phyloP scores from a whole-genome alignment of 2,329 filamentous ascomycete species.

The Cytospora piceicola region DNA sequence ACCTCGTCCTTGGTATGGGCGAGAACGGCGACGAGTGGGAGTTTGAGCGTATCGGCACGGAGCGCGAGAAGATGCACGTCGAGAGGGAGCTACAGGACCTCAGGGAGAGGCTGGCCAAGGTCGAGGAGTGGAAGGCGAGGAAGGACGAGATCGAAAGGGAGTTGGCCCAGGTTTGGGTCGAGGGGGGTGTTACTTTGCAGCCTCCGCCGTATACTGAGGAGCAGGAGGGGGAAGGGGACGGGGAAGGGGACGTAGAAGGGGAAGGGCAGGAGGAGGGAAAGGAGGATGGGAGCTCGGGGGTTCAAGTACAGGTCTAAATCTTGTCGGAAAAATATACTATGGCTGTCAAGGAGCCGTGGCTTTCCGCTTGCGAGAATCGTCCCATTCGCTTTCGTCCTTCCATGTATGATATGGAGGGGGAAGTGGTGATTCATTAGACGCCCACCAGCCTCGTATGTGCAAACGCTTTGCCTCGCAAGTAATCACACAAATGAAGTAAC shows the following conservation, averaged over 20 bases:
- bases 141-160: slow-evolving; percentile 82
- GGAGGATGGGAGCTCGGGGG: slow-evolving; percentile 3
- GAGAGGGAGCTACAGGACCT: slow-evolving; percentile 89
- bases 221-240: slow-evolving; percentile 3
- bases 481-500: neutral
- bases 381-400: neutral
- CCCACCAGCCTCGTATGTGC: neutral
- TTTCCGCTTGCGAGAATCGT: neutral
- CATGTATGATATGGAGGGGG: neutral
- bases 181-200: slow-evolving; percentile 52
- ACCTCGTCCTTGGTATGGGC: slow-evolving; percentile 81
- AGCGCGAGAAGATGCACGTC: slow-evolving; percentile 88
- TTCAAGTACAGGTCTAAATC: neutral
- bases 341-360: neutral
- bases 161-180: slow-evolving; percentile 67
- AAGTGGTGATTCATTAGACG: neutral
- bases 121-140: slow-evolving; percentile 81
- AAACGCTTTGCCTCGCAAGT: neutral
- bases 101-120: slow-evolving; percentile 76
- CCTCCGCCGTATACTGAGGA: slow-evolving; percentile 50
- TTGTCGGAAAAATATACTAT: neutral
- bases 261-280: slow-evolving; percentile 25
- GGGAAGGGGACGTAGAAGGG: neutral
- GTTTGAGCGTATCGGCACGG: slow-evolving; percentile 90
- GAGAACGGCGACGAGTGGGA: slow-evolving; percentile 86